Evolutionary conservation across 1,139 yeast species (phyloP).

Genomic region (Blastobotrys niveus): DNA sequence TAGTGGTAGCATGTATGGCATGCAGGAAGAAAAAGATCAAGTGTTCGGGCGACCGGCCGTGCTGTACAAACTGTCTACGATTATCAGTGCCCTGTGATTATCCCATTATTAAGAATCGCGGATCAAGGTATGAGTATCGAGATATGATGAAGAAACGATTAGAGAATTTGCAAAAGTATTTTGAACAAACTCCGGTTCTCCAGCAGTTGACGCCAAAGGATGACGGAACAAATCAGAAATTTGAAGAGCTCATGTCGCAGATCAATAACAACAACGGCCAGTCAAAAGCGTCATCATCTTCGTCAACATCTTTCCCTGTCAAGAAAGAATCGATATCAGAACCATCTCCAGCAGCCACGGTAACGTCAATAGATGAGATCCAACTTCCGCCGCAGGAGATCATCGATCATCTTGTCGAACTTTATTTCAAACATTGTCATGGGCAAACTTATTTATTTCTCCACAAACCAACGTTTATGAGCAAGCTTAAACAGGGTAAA

Average conservation of each 20-base stretch:
- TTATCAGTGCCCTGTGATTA: constrained; percentile 35
- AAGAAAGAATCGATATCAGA: no score
- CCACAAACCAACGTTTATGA: constrained; percentile 34
- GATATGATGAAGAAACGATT: constrained; percentile 34
- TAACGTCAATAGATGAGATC: neutral
- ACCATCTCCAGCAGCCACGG: neutral
- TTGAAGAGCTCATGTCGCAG: neutral
- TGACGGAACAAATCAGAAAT: no score
- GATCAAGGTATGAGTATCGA: constrained; percentile 36
- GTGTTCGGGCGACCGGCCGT: constrained; percentile 38
- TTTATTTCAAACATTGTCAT: constrained; percentile 34
- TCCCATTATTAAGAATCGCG: constrained; percentile 35
- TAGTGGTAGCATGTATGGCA: constrained; percentile 35
- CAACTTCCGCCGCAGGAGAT: constrained; percentile 18
- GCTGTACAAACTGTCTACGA: constrained; percentile 36
- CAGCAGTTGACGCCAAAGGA: no score
- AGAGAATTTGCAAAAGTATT: constrained; percentile 28
- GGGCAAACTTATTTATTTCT: constrained; percentile 37
- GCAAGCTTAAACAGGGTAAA: constrained; percentile 27
- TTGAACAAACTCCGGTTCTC: constrained; percentile 14
- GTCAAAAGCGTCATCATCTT: no score
- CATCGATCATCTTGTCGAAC: constrained; percentile 27
- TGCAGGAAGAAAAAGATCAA: constrained; percentile 37
- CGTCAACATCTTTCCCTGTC: no score
- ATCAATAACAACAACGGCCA: neutral